These are phyloP conservation scores for Dipsacomyces acuminosporus DNA, from an alignment of 371 early-diverging fungal genomes.

Conservation along the genomic window DNA sequence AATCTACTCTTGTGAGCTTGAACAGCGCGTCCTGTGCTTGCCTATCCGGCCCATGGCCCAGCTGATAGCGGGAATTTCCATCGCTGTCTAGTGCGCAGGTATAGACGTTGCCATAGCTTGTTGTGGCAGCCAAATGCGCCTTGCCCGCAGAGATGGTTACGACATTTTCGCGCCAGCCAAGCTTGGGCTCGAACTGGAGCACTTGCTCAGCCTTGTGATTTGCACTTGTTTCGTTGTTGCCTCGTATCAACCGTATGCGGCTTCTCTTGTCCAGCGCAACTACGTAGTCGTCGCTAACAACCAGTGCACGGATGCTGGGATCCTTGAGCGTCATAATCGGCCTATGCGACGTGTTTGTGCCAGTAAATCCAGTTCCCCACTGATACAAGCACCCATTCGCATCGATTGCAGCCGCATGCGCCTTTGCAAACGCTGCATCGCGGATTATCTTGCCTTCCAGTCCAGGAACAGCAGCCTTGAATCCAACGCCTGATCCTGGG, in stretches of 20 bases:
- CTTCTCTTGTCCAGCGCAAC: constrained; percentile 24
- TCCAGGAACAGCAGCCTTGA: constrained; percentile 23
- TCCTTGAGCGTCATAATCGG: constrained; percentile 26
- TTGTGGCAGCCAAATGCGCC: constrained; percentile 34
- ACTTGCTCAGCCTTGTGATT: not conserved
- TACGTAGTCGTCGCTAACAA: constrained; percentile 22
- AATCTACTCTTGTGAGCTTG: constrained; percentile 12
- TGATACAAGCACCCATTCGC: constrained; percentile 35
- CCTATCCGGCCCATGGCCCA: constrained; percentile 11
- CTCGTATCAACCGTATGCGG: constrained; percentile 22
- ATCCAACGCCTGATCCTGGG: constrained; percentile 18
- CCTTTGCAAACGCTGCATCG: constrained; percentile 32
- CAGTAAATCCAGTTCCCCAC: constrained; percentile 43
- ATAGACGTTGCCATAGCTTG: constrained; percentile 31
- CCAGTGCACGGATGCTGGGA: constrained; percentile 16
- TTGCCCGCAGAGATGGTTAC: constrained; percentile 38
- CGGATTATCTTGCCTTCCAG: constrained; percentile 36
- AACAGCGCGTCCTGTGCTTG: constrained; percentile 4
- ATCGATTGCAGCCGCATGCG: constrained; percentile 43
- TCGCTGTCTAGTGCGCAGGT: constrained; percentile 22
- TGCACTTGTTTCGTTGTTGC: not conserved
- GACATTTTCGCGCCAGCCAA: constrained; percentile 42
- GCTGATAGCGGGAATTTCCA: constrained; percentile 31
- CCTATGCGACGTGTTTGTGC: constrained; percentile 15
- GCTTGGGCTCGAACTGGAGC: constrained; percentile 24